phyloP scores from a whole-genome alignment of 139 green algal species.

The Haematococcus sp. region DNA sequence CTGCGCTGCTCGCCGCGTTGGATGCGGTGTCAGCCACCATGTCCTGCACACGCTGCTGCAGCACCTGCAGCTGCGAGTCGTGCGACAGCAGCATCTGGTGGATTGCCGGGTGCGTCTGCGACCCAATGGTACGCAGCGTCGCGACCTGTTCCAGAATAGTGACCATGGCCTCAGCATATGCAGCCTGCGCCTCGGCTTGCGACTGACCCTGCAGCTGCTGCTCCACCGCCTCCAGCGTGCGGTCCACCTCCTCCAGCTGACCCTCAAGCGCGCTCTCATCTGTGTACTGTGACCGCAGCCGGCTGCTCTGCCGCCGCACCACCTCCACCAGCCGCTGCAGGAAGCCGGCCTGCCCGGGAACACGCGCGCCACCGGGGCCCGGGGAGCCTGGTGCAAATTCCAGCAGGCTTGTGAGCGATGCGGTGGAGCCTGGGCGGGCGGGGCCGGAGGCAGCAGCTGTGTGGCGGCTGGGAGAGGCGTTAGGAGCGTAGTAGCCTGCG shows the following conservation, averaged over 20 bases:
- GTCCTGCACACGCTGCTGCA: no score
- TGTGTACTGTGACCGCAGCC: constrained; percentile 27
- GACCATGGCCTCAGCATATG: constrained; percentile 24
- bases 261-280: constrained; percentile 21
- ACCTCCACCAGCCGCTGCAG: constrained; percentile 31
- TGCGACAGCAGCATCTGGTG: constrained; percentile 41
- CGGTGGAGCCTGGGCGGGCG: no score
- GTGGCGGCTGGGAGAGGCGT: no score
- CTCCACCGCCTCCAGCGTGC: constrained; percentile 12
- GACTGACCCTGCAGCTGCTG: constrained; percentile 6
- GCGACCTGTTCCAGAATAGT: constrained; percentile 36
- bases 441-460: no score
- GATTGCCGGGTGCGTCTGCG: constrained; percentile 36
- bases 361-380: no score
- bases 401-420: not conserved
- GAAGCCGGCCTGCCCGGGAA: constrained; percentile 1
- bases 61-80: constrained; percentile 21
- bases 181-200: constrained; percentile 1
- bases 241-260: constrained; percentile 29
- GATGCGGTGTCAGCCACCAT: no score
- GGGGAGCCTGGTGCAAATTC: not conserved
- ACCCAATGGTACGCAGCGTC: constrained; percentile 32
- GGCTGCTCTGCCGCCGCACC: constrained; percentile 27
- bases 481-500: no score
- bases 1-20: no score